Evolutionary conservation across 176 grass and related monocot genomes (phyloP), one percentile per base, ranked within the genome.

Genomic region (Dactylis glomerata): DNA sequence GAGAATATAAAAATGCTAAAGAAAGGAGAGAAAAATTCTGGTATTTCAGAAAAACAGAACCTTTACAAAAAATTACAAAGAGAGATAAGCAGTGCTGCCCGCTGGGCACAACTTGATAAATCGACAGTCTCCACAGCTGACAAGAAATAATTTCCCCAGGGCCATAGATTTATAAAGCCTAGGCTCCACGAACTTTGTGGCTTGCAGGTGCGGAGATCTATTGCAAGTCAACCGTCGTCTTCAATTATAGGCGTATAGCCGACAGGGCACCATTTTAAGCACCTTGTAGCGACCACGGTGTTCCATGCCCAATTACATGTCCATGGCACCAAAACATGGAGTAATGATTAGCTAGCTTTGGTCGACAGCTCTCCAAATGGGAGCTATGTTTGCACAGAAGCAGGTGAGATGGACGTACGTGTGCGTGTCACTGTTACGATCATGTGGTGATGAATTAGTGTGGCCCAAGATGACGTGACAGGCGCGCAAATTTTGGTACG

Each of bases 181-280:
- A 79, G 22, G 45, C 16, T 44, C 55, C 36, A 36, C 30, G 6
- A 68, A 38, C 63, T 61, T 83, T 40, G 81, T 81, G 79, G 81
- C 54, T 15, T 47, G 2, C 58, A 28, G 7, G 42, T 76, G 66
- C 54, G 22, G 6, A 37, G 51, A 88, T 71, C 40, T 83, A 46
- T 61, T 14, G 34, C 64, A 61, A 63, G 86, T 88, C 86, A 73
- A 83, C 81, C 74, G 17, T 81, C 11, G 27, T 66, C 75, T 41
- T 78, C n/a, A n/a, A n/a, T n/a, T 88, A 49, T 64, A 40, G 63
- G 31, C 14, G 6, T 31, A 73, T 63, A 42, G 79, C 81, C 80
- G 86, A 79, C 86, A 61, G 63, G 23, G 64, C 30, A 41, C 73
- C 79, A 52, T 36, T 57, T 78, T 32, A 38, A 71, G 73, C 86